Base-by-base conservation (phyloP, 2,329 filamentous ascomycete species). In the Xylariaceae sp. region DNA sequence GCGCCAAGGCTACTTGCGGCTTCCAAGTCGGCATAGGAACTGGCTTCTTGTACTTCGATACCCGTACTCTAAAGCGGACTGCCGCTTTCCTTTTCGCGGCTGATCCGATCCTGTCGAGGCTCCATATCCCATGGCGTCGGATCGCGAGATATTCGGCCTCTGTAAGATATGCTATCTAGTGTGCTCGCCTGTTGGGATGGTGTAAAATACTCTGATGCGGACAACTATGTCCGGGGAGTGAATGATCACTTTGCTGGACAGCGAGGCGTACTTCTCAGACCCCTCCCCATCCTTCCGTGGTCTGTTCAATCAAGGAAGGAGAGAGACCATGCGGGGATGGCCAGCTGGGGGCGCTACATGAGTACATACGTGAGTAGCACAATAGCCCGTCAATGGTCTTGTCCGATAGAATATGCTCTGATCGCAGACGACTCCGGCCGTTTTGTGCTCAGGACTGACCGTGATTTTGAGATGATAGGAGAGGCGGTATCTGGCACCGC, bases 1-100 rank as follows among this genome's bases (percentile, higher is more conserved):
- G 60, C 2, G 48, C 64, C 9, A 67, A 67, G 37, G 21, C 44
- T 0, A 47, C 51, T 1, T 61, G 59, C 18, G 62, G 61, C 7
- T 48, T 66, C 14, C 61, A 64, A 34, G 59, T 67, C 11, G 61
- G 66, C 33, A 49, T 67, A 3, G 63, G 61, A 4, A 59, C 59
- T 33, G 64, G 64, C 0, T 38, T 23, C 11, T 40, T 50, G n/a
- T 52, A 47, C 34, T 57, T 65, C 34, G 48, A 57, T 11, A 31
- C 57, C 8, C 43, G 50, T 9, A 49, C 52, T 0, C 17, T 60
- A 9, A 56, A 58, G 9, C 56, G 60, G 17, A 40, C 58, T 8
- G 60, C 51, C 2, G 55, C 54, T 4, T 54, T 65, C 13, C 40
- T 59, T 5, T 66, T 57, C 58, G 61, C 60, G 4, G 57, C 59